Evolutionary conservation across 1,139 yeast species (phyloP).

Genomic region (Taphrina populina): DNA sequence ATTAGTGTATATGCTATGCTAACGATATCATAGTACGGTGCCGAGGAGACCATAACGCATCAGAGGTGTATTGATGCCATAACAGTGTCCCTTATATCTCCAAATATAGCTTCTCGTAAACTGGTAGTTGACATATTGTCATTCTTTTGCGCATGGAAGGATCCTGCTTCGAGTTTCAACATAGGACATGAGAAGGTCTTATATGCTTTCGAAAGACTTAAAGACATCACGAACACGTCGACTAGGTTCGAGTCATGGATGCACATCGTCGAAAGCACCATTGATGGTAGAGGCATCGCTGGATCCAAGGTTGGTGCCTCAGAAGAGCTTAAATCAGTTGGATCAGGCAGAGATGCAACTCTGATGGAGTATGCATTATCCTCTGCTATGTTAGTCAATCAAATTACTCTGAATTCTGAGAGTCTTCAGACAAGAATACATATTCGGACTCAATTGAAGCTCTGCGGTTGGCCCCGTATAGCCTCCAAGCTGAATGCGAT

Average conservation of each 20-base stretch:
- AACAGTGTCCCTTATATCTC: slow-evolving; percentile 59
- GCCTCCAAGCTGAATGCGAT: slow-evolving; percentile 62
- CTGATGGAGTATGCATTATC: slow-evolving; percentile 77
- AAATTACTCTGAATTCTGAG: slow-evolving; percentile 64
- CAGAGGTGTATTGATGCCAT: slow-evolving; percentile 60
- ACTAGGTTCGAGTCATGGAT: slow-evolving; percentile 83
- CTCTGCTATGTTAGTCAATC: slow-evolving; percentile 72
- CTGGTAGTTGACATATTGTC: slow-evolving; percentile 75
- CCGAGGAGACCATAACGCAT: slow-evolving; percentile 54
- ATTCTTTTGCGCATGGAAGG: slow-evolving; percentile 54
- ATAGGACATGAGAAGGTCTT: slow-evolving; percentile 62
- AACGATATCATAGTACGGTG: slow-evolving; percentile 51
- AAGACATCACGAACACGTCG: slow-evolving; percentile 62
- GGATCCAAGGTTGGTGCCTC: slow-evolving; percentile 92
- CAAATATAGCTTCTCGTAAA: slow-evolving; percentile 69
- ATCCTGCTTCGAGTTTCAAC: slow-evolving; percentile 43
- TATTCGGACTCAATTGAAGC: slow-evolving; percentile 69
- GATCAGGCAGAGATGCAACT: slow-evolving; percentile 64
- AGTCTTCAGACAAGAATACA: slow-evolving; percentile 70
- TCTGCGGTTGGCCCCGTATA: slow-evolving; percentile 71
- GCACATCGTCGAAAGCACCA: slow-evolving; percentile 63
- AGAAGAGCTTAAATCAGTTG: slow-evolving; percentile 71
- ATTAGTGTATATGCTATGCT: too few species aligned
- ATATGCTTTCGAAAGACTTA: slow-evolving; percentile 61
- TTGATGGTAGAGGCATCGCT: slow-evolving; percentile 84